A percentile compares a stretch with the other conserved stretches of the same genome.
These are phyloP conservation scores for Yarrowia sp. DNA, from an alignment of 805 yeast genomes.

Conservation along the genomic window DNA sequence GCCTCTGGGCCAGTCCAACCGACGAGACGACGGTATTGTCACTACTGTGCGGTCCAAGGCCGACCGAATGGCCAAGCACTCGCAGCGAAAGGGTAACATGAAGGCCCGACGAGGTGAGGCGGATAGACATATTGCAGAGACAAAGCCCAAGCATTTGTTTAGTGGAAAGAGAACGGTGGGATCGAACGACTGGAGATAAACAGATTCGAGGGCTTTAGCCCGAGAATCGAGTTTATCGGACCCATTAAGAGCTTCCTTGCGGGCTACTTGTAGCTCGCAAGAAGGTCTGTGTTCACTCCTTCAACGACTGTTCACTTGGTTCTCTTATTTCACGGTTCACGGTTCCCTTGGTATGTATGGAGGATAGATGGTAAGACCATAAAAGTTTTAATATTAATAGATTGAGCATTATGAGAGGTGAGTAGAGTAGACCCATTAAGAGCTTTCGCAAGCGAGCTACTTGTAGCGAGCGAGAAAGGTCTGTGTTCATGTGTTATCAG, in stretches of 20 bases:
- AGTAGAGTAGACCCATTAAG: too few species aligned
- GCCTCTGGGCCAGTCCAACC: constrained; percentile 71
- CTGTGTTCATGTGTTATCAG: too few species aligned
- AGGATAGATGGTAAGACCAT: neutral
- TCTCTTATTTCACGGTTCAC: too few species aligned
- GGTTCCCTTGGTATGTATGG: too few species aligned
- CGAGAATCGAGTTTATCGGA: neutral
- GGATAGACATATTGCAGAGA: constrained; percentile 86
- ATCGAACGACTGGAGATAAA: constrained; percentile 84
- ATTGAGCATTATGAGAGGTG: constrained; percentile 11
- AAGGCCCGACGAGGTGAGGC: constrained; percentile 93
- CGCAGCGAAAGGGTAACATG: constrained; percentile 93
- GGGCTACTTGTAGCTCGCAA: too few species aligned
- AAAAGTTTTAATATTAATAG: constrained; percentile 17
- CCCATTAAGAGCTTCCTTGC: too few species aligned
- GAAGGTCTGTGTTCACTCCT: too few species aligned
- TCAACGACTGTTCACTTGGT: too few species aligned
- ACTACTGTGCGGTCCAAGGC: constrained; percentile 80
- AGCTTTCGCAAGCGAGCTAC: too few species aligned
- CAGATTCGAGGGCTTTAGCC: neutral
- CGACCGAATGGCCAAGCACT: constrained; percentile 83
- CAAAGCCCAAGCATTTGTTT: constrained; percentile 92
- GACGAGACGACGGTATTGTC: constrained; percentile 84
- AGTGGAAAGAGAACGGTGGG: constrained; percentile 97
- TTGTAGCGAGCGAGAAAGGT: too few species aligned